Conservation (phyloP, 805 yeast species). For the Ogataea haglerorum region DNA sequence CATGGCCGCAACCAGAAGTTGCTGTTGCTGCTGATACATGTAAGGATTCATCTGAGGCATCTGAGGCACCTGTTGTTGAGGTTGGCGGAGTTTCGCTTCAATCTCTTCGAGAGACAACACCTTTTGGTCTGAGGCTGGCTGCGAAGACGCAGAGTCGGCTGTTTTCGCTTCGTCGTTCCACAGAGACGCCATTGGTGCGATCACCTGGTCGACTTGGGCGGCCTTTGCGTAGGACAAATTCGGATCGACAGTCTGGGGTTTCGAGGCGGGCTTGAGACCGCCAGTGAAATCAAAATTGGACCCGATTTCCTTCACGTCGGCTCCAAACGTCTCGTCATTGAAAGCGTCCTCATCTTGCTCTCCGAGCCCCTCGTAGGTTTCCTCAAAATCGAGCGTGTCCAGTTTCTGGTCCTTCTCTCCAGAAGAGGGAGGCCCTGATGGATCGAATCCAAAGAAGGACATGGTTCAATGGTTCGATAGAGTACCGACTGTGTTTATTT, state of each 20-base stretch:
- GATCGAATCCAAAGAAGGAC: slow-evolving; percentile 69
- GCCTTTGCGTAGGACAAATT: slow-evolving; percentile 42
- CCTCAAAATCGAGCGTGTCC: slow-evolving; percentile 70
- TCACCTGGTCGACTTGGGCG: slow-evolving; percentile 39
- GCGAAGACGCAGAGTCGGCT: slow-evolving; percentile 22
- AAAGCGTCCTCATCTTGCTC: slow-evolving; percentile 79
- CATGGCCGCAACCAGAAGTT: slow-evolving; percentile 29
- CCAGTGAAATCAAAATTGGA: slow-evolving; percentile 66
- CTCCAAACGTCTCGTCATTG: slow-evolving; percentile 79
- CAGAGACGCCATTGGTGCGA: slow-evolving; percentile 69
- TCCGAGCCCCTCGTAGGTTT: slow-evolving; percentile 77
- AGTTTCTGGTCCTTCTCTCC: slow-evolving; percentile 19
- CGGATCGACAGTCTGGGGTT: slow-evolving; percentile 21
- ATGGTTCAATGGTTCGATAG: slow-evolving; percentile 27
- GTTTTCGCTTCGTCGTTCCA: slow-evolving; percentile 47
- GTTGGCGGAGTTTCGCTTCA: slow-evolving; percentile 68
- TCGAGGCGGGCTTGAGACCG: slow-evolving; percentile 17
- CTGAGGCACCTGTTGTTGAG: slow-evolving; percentile 29
- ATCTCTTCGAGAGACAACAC: slow-evolving; percentile 77
- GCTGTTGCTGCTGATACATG: slow-evolving; percentile 32
- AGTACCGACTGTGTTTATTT: not conserved
- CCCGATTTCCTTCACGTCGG: slow-evolving; percentile 39
- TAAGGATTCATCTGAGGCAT: slow-evolving; percentile 24
- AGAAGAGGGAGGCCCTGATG: slow-evolving; percentile 37
- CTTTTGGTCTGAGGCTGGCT: slow-evolving; percentile 34